Base-by-base conservation (phyloP, 345 rosid genomes). In the Gossypium raimondii region DNA sequence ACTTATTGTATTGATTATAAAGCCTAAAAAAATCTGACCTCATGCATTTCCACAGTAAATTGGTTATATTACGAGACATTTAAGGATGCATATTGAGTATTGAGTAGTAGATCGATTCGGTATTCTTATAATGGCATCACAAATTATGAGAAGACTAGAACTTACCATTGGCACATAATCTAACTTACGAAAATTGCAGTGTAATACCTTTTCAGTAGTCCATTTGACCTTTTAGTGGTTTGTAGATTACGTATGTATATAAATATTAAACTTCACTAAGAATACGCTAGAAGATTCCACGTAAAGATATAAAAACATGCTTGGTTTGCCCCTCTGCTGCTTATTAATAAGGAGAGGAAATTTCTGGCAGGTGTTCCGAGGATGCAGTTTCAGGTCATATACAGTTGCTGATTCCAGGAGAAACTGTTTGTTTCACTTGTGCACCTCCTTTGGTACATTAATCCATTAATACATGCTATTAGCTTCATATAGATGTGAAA, bases 371-470 rank as follows among this genome's bases (percentile, higher is more conserved):
- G 98, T 86, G 99, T 92, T 95, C 98, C 53, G 99, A 95, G 85
- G 99, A 91, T 87, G 98, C 97, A 57, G 97, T 95, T 78, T 95
- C 99, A 59, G 98, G 97, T 80, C 98, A 92, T 80, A 92, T 94
- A 87, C 98, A 95, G 75, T 83, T 95, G 79, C 80, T 95, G 80
- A 86, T 91, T 87, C 97, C 98, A 1, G 98, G 97, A 85, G 97
- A 90, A 85, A 91, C 98, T 78, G 98, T 98, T 67, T 95, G 98
- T 84, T 95, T 95, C 90, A 98, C 99, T 14, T 92, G 97, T 86
- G 96, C 99, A 24, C 99, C 98, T 68, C 99, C 98, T 62, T 78
- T 95, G 86, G 99, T 94, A 87, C 75, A 82, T 77, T 73, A 22
- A n/a, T 67, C 58, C 27, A 51, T 44, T 43, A 48, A 47, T 51